Percentiles rank a stretch among this genome's conserved stretches.
Conservation (phyloP, 2,329 filamentous ascomycete genomes). For the Aspergillus persii region DNA sequence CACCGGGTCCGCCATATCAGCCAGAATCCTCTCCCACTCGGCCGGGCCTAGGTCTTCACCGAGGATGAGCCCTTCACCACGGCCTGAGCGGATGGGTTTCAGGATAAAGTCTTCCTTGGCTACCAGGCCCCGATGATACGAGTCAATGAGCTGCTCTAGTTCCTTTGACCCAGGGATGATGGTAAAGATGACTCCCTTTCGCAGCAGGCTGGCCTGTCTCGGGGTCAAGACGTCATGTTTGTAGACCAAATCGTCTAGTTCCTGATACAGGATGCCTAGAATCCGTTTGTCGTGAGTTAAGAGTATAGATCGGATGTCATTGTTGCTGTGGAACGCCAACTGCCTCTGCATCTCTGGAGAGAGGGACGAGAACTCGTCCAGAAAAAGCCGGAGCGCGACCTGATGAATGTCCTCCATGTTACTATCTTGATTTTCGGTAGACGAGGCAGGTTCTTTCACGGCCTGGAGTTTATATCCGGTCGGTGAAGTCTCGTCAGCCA, state of each 20-base stretch:
- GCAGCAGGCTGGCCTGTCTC: constrained; percentile 18
- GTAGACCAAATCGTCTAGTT: constrained; percentile 18
- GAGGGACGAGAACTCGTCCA: constrained; percentile 24
- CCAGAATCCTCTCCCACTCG: constrained; percentile 4
- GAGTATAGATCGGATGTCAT: constrained; percentile 30
- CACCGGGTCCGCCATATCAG: background rate
- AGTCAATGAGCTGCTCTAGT: constrained; percentile 15
- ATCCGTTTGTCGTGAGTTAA: constrained; percentile 33
- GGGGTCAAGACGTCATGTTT: constrained; percentile 17
- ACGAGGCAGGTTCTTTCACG: background rate
- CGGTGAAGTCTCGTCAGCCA: background rate
- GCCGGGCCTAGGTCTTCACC: background rate
- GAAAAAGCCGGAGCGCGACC: constrained; percentile 25
- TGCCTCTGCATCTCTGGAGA: constrained; percentile 22
- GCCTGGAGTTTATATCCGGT: constrained; percentile 12
- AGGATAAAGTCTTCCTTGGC: constrained; percentile 26
- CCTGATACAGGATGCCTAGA: constrained; percentile 31
- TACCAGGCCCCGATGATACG: background rate
- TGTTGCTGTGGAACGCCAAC: constrained; percentile 25
- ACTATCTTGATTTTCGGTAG: too few relatives aligned
- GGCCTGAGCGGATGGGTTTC: constrained; percentile 18
- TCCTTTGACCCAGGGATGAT: constrained; percentile 24
- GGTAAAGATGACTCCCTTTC: constrained; percentile 21
- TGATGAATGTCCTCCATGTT: constrained; percentile 24
- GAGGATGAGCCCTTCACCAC: constrained; percentile 4